Conservation (phyloP, 2,329 filamentous ascomycete genomes). For the Xylaria sp. region DNA sequence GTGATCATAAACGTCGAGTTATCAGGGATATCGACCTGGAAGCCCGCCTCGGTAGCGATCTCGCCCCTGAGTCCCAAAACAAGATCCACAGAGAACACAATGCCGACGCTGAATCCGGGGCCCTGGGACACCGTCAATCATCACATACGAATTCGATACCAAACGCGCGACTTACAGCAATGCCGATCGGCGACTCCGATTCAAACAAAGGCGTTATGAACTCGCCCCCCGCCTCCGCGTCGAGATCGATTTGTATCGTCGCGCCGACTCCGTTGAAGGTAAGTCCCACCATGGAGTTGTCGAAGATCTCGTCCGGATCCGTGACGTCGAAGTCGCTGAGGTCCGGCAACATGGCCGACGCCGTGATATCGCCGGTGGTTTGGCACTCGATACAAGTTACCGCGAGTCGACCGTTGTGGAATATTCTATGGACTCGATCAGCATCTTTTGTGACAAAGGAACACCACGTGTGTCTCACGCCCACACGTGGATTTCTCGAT, state of each 20-base stretch:
- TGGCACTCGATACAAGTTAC: conserved; percentile 26
- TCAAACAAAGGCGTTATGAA: conserved; percentile 23
- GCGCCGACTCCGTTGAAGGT: conserved; percentile 28
- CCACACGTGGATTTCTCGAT: not conserved
- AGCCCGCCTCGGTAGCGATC: conserved; percentile 23
- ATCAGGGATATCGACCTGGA: conserved; percentile 26
- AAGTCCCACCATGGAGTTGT: conserved; percentile 23
- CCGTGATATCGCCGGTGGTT: conserved; percentile 23
- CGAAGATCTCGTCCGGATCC: conserved; percentile 23
- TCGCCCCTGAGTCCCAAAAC: conserved; percentile 23
- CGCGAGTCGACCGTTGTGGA: conserved; percentile 15
- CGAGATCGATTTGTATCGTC: conserved; percentile 22
- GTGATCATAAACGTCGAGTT: conserved; percentile 25
- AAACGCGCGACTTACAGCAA: conserved; percentile 21
- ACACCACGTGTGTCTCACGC: not conserved
- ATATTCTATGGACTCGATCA: conserved; percentile 2
- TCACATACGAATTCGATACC: not conserved
- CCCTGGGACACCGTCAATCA: conserved; percentile 13
- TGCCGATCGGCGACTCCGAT: conserved; percentile 23
- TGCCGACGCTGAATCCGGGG: conserved; percentile 24
- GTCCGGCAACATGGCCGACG: conserved; percentile 25
- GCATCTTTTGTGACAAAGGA: not conserved
- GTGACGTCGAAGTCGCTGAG: conserved; percentile 23
- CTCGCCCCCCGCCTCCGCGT: conserved; percentile 14
- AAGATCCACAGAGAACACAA: conserved; percentile 26